Evolutionary conservation across 306 rosid species (phyloP), one percentile per base, ranked within the genome.

Genomic region (Echinosophora koreensis): DNA sequence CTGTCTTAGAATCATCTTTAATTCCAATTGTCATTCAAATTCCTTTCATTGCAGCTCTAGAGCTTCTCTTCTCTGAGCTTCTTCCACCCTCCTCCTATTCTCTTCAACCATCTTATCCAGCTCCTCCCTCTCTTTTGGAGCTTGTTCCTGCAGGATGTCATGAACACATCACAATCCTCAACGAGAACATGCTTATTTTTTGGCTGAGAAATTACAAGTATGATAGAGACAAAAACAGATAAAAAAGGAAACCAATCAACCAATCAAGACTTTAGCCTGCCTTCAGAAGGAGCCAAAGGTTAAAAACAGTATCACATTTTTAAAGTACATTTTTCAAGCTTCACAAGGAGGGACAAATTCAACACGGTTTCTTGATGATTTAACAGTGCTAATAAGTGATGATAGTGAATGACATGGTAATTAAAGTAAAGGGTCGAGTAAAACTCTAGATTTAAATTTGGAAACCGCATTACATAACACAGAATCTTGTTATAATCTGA

Each of bases 41-140:
- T 96, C 99, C 84, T 90, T 91, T 71, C 92, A 77, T 63, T 90
- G 99, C 85, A 37, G 92, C 84, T 90, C 97, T 77, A 92, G 77
- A 66, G 97, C 98, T 80, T 96, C 99, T 79, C 84, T 92, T 81
- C 97, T 87, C 77, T 92, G 97, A 73, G 97, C 61, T 79, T 92
- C 98, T 85, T 92, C 99, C 56, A 92, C 90, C 79, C 93, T 89
- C 88, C 99, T 86, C 69, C 86, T 86, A 64, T 86, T 96, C 86
- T 92, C 99, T 89, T 92, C 99, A 47, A 92, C 89, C 98, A 92
- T 89, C 82, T 69, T 88, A 84, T 92, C 98, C 67, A 92, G 81
- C 83, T 96, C 99, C 81, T 92, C 97, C 71, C 89, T 91, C 83
- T 92, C 99, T 84, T 83, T 92, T 34, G 86, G 90, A 41, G 86